Conservation (phyloP, 1,139 yeast genomes). For the Geotrichum bryndzae region DNA sequence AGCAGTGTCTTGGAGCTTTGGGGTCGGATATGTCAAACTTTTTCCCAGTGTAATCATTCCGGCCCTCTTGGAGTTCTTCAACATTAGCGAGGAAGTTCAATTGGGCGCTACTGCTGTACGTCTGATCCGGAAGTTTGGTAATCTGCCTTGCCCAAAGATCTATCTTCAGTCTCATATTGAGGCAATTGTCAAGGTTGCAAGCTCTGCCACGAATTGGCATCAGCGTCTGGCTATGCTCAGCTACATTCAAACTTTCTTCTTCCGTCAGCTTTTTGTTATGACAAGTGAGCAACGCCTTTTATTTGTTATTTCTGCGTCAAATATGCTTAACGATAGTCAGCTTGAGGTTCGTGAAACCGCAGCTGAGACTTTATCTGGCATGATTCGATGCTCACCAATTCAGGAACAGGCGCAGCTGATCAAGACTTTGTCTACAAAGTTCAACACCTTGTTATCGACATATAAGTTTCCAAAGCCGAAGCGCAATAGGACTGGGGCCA, state of each 20-base stretch:
- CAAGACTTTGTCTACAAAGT: constrained; percentile 36
- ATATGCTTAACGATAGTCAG: constrained; percentile 54
- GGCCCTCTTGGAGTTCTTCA: constrained; percentile 58
- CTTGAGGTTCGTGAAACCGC: constrained; percentile 75
- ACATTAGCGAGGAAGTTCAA: constrained; percentile 74
- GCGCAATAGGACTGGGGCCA: constrained; percentile 14
- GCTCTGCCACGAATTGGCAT: constrained; percentile 49
- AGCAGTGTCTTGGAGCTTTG: constrained; percentile 19
- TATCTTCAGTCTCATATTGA: constrained; percentile 45
- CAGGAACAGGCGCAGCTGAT: constrained; percentile 45
- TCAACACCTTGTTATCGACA: constrained; percentile 36
- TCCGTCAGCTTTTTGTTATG: constrained; percentile 61
- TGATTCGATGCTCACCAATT: constrained; percentile 70
- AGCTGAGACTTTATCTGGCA: constrained; percentile 69
- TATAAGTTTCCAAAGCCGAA: constrained; percentile 22
- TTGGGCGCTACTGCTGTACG: constrained; percentile 56
- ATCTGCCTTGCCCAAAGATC: constrained; percentile 47
- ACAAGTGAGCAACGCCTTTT: constrained; percentile 43
- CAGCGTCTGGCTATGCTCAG: constrained; percentile 65
- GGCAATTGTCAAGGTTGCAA: constrained; percentile 45
- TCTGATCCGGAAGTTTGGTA: constrained; percentile 52
- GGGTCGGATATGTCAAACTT: constrained; percentile 30
- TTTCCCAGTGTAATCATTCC: constrained; percentile 53
- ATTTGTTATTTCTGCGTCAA: constrained; percentile 50
- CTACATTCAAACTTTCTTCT: constrained; percentile 68